Percentiles rank a stretch among this genome's conserved stretches.
These are phyloP conservation scores for Fraxinus latifolia DNA, from an alignment of 305 asterid genomes.

Conservation along the genomic window DNA sequence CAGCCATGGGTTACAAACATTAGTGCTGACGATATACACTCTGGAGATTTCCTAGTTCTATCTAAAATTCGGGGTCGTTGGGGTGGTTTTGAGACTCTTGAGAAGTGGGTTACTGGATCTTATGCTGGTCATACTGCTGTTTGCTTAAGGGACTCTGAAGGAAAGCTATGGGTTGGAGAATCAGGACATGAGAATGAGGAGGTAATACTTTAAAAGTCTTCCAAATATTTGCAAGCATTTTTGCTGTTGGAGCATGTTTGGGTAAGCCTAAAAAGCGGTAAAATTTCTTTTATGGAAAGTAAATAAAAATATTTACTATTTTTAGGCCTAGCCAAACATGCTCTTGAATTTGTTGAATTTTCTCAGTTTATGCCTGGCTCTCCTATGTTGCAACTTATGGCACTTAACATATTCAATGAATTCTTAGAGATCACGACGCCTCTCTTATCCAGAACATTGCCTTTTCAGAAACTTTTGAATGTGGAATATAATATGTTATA, in stretches of 20 bases:
- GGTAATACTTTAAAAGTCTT: constrained; percentile 38
- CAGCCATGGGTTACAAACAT: constrained; percentile 85
- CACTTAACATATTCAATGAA: background rate
- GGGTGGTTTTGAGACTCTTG: constrained; percentile 96
- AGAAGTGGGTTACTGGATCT: constrained; percentile 94
- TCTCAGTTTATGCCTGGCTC: background rate
- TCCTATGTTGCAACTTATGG: background rate
- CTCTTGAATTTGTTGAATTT: background rate
- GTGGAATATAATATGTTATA: background rate
- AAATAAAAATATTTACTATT: background rate
- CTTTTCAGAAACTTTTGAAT: background rate
- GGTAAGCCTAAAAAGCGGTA: background rate
- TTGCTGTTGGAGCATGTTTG: background rate
- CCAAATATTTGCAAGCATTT: constrained; percentile 1
- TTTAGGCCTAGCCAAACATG: background rate
- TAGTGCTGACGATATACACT: constrained; percentile 64
- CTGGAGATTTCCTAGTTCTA: constrained; percentile 87
- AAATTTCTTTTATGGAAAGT: background rate
- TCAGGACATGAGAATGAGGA: constrained; percentile 84
- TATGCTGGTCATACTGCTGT: constrained; percentile 95
- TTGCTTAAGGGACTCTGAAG: constrained; percentile 79
- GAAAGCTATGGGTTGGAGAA: constrained; percentile 93
- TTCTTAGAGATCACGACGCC: background rate
- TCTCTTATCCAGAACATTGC: background rate
- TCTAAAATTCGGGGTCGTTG: constrained; percentile 89